phyloP scores from a whole-genome alignment of 176 grass and related monocot genomes.

The Oryza glumipatula region DNA sequence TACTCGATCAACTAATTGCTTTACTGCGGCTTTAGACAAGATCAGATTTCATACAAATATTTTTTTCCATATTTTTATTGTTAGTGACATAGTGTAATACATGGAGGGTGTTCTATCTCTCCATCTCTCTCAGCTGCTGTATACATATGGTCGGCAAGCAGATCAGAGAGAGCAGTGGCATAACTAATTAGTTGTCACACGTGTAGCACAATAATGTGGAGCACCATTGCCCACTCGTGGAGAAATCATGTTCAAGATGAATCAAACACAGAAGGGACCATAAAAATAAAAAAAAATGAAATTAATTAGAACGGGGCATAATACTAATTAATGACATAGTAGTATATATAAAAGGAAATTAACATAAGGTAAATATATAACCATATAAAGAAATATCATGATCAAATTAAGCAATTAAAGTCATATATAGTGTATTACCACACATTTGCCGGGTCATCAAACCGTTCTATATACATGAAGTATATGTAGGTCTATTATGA shows the following conservation, averaged over 20 bases:
- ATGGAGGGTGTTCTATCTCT: background rate
- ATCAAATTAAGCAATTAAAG: background rate
- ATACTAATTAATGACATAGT: background rate
- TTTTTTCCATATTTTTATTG: background rate
- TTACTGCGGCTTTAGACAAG: background rate
- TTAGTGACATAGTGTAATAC: background rate
- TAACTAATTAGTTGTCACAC: constrained; percentile 44
- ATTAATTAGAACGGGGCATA: constrained; percentile 8
- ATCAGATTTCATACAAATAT: background rate
- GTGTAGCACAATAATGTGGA: constrained; percentile 50
- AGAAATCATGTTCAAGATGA: constrained; percentile 47
- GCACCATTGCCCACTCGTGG: constrained; percentile 41
- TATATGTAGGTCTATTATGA: too few species aligned
- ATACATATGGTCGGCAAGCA: constrained; percentile 1
- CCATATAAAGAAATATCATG: background rate
- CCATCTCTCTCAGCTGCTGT: background rate
- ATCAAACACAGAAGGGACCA: constrained; percentile 23
- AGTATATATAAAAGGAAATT: background rate
- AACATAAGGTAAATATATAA: background rate
- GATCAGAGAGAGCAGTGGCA: constrained; percentile 16
- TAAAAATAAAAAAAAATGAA: background rate
- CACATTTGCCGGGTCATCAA: too few species aligned
- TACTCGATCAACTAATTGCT: background rate
- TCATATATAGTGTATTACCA: too few species aligned
- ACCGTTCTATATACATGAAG: too few species aligned